Conservation (phyloP, 2,329 filamentous ascomycete genomes). For the Helicocarpus griseus region DNA sequence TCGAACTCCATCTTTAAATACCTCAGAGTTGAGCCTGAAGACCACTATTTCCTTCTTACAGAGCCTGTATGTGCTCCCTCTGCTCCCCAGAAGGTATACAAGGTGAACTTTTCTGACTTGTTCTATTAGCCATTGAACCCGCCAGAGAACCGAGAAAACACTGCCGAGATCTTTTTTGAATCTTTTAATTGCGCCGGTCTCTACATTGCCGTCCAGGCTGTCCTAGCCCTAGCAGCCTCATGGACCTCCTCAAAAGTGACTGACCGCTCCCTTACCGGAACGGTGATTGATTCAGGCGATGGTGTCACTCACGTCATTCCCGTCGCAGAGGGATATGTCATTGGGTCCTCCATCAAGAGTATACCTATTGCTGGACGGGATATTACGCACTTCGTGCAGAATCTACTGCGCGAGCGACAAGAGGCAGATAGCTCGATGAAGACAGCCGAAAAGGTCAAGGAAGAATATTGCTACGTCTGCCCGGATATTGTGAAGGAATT, state of each 20-base stretch:
- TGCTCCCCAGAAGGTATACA: constrained; percentile 2
- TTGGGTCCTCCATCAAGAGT: constrained; percentile 97
- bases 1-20: constrained; percentile 99
- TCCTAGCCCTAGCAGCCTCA: constrained; percentile 88
- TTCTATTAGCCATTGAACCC: constrained; percentile 77
- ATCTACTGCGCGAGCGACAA: constrained; percentile 84
- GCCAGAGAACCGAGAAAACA: constrained; percentile 97
- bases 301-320: constrained; percentile 99
- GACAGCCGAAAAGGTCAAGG: constrained; percentile 96
- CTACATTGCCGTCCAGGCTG: constrained; percentile 96
- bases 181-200: constrained; percentile 99
- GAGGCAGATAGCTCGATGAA: constrained; percentile 95
- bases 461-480: constrained; percentile 96
- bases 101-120: not conserved
- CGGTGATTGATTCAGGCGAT: constrained; percentile 96
- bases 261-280: constrained; percentile 89
- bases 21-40: constrained; percentile 91
- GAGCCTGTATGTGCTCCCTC: constrained; percentile 61
- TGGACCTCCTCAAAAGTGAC: constrained; percentile 99
- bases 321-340: constrained; percentile 96
- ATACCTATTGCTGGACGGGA: constrained; percentile 97
- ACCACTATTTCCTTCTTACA: constrained; percentile 96
- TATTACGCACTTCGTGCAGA: constrained; percentile 98
- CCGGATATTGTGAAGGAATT: constrained; percentile 99
- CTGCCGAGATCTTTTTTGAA: constrained; percentile 99